Evolutionary conservation across 108 stramenopile species (phyloP), one percentile per base, ranked within the genome.

Genomic region (Cyclostephanos tholiformis): DNA sequence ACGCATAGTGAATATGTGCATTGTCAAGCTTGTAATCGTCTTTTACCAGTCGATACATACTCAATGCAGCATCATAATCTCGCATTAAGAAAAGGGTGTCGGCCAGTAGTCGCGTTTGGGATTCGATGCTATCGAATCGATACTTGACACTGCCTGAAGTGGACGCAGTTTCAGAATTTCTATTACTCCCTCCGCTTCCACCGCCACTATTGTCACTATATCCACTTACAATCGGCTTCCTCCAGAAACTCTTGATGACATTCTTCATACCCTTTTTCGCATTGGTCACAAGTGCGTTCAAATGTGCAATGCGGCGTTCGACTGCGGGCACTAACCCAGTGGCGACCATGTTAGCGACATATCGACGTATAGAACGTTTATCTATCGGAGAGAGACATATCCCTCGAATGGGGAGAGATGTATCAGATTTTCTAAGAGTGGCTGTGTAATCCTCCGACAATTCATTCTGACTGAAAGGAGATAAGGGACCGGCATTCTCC

Each of bases 11-110:
- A 8, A 84, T 64, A 36, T 72, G 27, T 10, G 91, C 87, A 66
- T 89, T 86, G 80, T 95, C 92, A 16, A 84, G 71, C 69, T 93
- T 96, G 85, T 88, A 96, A 78, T 96, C 95, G 74, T 96, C 95
- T 20, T 87, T 86, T 35, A 93, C 89, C 53, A 96, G 69, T 52
- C 88, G 77, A 71, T 96, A 96, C 23, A 76, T 87, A 8, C 80
- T 43, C 32, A 91, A 63, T 5, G 95, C 92, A 1, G 82, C 82
- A 16, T 93, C 92, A 35, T 90, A 93, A 82, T 96, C 95, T 51
- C 87, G 55, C 68, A 96, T 84, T 46, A 95, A 64, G 70, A 95
- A 95, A 14, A 95, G 85, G 5, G 94, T 89, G 77, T 95, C 94
- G 5, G 94, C 94, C 71, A 95, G 56, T 12, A 95, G 72, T 65